Conservation (phyloP, 2,329 filamentous ascomycete genomes). For the Colletotrichum sansevieriae region DNA sequence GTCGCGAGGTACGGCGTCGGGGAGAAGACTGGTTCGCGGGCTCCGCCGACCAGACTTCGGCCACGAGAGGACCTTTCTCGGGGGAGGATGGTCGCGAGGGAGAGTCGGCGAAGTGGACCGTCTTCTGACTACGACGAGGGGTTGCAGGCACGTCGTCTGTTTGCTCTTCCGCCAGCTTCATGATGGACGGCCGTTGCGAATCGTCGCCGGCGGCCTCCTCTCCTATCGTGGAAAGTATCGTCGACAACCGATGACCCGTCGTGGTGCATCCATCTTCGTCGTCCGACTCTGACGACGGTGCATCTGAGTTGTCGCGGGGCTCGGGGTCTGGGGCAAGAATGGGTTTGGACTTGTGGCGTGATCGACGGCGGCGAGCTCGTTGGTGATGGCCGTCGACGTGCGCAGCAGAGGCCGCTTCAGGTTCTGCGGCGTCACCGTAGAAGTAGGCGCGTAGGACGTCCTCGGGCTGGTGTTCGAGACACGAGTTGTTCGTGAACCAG, state of each 20-base stretch:
- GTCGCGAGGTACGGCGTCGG: slow-evolving; percentile 20
- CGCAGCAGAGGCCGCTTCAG: not conserved
- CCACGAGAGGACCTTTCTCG: slow-evolving; percentile 1
- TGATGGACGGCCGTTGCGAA: not conserved
- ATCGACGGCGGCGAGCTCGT: slow-evolving; percentile 29
- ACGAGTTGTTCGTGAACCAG: slow-evolving; percentile 37
- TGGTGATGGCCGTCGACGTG: slow-evolving; percentile 17
- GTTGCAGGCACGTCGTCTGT: slow-evolving; percentile 17
- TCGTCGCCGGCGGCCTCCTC: slow-evolving; percentile 14
- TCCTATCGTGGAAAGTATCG: slow-evolving; percentile 18
- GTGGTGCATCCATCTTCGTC: not conserved
- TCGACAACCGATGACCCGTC: not conserved
- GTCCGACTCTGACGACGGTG: not conserved
- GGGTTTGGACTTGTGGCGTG: slow-evolving; percentile 16
- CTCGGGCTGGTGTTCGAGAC: slow-evolving; percentile 34
- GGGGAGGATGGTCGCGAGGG: slow-evolving; percentile 13
- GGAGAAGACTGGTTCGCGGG: slow-evolving; percentile 4
- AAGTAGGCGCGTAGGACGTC: slow-evolving; percentile 23
- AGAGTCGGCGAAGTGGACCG: slow-evolving; percentile 38
- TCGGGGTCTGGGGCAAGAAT: not conserved
- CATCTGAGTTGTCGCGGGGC: not conserved
- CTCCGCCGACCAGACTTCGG: not conserved
- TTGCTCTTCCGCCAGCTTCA: not conserved
- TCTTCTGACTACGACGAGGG: slow-evolving; percentile 39
- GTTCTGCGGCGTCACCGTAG: not conserved